Conservation (phyloP, 2,329 filamentous ascomycete species). For the Aspergillus ochraceus region DNA sequence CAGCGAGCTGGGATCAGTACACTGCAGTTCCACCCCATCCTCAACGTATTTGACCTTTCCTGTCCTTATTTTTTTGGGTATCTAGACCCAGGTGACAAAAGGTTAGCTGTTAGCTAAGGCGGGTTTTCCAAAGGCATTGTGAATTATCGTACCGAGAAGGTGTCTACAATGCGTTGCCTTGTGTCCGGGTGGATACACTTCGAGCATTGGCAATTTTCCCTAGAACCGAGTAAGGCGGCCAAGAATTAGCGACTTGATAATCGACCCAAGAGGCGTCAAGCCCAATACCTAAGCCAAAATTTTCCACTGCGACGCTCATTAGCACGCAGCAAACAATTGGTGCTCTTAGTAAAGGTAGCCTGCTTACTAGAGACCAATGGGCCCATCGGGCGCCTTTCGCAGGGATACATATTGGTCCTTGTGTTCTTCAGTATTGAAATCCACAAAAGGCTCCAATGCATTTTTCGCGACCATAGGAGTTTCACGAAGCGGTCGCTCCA, state of each 20-base stretch:
- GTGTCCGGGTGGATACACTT: slow-evolving; percentile 69
- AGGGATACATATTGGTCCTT: background rate
- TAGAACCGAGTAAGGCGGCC: slow-evolving; percentile 29
- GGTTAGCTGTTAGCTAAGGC: background rate
- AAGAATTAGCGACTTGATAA: background rate
- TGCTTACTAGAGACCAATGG: background rate
- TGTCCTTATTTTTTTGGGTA: slow-evolving; percentile 47
- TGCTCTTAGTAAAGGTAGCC: background rate
- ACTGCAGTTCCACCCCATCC: slow-evolving; percentile 50
- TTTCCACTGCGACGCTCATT: slow-evolving; percentile 12
- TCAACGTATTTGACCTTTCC: slow-evolving; percentile 31
- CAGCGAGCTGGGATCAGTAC: slow-evolving; percentile 38
- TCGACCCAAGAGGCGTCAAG: background rate
- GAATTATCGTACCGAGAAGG: slow-evolving; percentile 56
- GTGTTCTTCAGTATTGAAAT: background rate
- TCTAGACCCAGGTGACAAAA: slow-evolving; percentile 34
- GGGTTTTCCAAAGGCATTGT: background rate
- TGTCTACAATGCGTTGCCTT: slow-evolving; percentile 67
- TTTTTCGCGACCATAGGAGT: background rate
- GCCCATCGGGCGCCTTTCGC: background rate
- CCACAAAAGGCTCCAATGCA: background rate
- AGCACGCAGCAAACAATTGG: background rate
- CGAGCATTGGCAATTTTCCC: slow-evolving; percentile 71
- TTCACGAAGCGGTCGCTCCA: background rate
- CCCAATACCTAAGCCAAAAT: slow-evolving; percentile 18